phyloP scores from a whole-genome alignment of 768 basidiomycete genomes.

The Mycena rosella region DNA sequence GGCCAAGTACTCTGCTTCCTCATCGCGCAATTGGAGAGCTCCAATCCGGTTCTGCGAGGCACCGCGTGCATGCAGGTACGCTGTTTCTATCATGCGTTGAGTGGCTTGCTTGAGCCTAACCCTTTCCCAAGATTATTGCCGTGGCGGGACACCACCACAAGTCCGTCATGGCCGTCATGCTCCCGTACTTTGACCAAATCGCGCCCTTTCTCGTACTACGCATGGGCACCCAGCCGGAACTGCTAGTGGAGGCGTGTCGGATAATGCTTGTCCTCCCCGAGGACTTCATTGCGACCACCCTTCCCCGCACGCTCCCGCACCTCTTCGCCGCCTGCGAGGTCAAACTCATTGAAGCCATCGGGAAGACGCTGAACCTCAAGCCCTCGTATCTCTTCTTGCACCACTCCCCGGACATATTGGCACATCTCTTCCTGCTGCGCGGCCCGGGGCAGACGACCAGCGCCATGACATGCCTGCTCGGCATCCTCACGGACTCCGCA shows the following conservation, averaged over 20 bases:
- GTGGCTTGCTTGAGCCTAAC: constrained; percentile 29
- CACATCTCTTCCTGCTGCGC: constrained; percentile 73
- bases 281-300: constrained; percentile 75
- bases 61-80: constrained; percentile 76
- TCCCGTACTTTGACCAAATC: constrained; percentile 77
- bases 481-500: constrained; percentile 65
- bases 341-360: constrained; percentile 72
- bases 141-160: constrained; percentile 72
- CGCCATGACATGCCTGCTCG: constrained; percentile 72
- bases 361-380: constrained; percentile 60
- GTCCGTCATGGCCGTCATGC: constrained; percentile 72
- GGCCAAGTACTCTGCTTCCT: constrained; percentile 72
- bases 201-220: constrained; percentile 74
- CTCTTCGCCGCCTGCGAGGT: constrained; percentile 74
- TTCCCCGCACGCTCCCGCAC: constrained; percentile 74
- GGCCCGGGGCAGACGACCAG: constrained; percentile 67
- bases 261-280: constrained; percentile 68
- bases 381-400: constrained; percentile 66
- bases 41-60: constrained; percentile 78
- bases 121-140: constrained; percentile 62
- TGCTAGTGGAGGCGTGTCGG: constrained; percentile 76
- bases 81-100: not conserved
- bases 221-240: constrained; percentile 67
- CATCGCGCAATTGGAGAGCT: constrained; percentile 74
- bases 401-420: constrained; percentile 71